Percentiles rank a stretch among this genome's conserved stretches.
These are phyloP conservation scores for Sporothrix schenckii DNA, from an alignment of 2,329 filamentous ascomycete genomes.

Conservation along the genomic window DNA sequence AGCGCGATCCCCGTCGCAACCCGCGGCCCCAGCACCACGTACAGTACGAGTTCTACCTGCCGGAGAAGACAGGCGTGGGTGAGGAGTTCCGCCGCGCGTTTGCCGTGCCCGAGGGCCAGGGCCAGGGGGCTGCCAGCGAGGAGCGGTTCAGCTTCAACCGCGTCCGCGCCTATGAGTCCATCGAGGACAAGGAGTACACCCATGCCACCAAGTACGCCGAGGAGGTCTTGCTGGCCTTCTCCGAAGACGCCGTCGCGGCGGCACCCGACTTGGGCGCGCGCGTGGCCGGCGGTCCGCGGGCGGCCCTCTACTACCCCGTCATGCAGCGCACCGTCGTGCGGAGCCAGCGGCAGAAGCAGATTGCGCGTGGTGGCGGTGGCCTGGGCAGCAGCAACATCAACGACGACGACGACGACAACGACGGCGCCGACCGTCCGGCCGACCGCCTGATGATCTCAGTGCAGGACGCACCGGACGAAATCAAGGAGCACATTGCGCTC, in stretches of 20 bases:
- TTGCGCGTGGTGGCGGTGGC: slow-evolving; percentile 57
- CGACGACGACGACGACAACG: slow-evolving; percentile 40
- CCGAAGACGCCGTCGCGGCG: slow-evolving; percentile 50
- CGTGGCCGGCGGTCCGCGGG: slow-evolving; percentile 56
- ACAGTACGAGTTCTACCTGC: slow-evolving; percentile 70
- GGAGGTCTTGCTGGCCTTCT: slow-evolving; percentile 63
- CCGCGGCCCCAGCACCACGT: slow-evolving; percentile 61
- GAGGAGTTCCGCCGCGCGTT: slow-evolving; percentile 64
- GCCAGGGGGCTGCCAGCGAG: slow-evolving; percentile 50
- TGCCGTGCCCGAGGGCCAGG: slow-evolving; percentile 59
- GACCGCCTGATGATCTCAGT: slow-evolving; percentile 61
- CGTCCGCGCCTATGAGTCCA: slow-evolving; percentile 66
- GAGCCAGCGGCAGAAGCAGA: slow-evolving; percentile 66
- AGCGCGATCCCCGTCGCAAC: slow-evolving; percentile 59
- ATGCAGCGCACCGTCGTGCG: slow-evolving; percentile 66
- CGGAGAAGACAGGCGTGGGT: slow-evolving; percentile 52
- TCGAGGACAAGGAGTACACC: slow-evolving; percentile 59
- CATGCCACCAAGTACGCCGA: slow-evolving; percentile 65
- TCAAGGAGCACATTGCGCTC: slow-evolving; percentile 54
- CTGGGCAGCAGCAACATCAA: slow-evolving; percentile 41
- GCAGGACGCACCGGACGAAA: slow-evolving; percentile 58
- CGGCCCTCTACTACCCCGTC: slow-evolving; percentile 69
- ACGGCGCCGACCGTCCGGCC: slow-evolving; percentile 49
- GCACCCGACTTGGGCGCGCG: slow-evolving; percentile 39
- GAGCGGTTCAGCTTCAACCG: slow-evolving; percentile 62